These are phyloP conservation scores for Eucalyptus caleyi DNA, from an alignment of 345 rosid species.

Conservation along the genomic window DNA sequence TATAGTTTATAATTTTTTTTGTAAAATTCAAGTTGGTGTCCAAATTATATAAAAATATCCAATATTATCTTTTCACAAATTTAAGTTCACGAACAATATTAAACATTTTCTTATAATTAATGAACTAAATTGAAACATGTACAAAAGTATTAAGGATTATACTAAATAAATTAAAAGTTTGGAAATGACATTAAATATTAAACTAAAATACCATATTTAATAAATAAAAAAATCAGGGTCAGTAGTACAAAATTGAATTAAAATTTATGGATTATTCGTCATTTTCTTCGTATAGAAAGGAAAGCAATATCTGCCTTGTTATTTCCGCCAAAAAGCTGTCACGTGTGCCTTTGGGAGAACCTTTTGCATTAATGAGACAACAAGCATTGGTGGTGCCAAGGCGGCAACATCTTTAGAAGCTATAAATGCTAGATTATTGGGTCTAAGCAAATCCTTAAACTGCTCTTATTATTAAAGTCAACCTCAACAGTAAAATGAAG, in stretches of 20 bases:
- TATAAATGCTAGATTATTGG: neutral
- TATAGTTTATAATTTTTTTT: neutral
- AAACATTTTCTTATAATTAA: neutral
- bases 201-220: no score
- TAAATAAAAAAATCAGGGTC: no score
- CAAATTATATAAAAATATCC: neutral
- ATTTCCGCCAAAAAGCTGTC: neutral
- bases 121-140: neutral
- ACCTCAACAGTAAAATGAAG: fast-evolving
- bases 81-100: fast-evolving
- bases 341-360: neutral
- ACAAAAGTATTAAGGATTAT: fast-evolving
- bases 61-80: neutral
- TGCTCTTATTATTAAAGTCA: no score
- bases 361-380: neutral
- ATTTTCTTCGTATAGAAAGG: neutral
- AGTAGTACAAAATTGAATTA: no score
- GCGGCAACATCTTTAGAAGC: neutral
- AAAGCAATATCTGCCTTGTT: neutral
- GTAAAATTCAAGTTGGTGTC: no score
- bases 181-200: fast-evolving
- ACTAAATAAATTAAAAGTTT: fast-evolving
- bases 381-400: neutral
- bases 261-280: no score
- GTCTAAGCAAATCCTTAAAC: no score